Percentiles rank a stretch among this genome's conserved stretches.
These are phyloP conservation scores for Themeda triandra DNA, from an alignment of 176 grass and related monocot species.

Conservation along the genomic window DNA sequence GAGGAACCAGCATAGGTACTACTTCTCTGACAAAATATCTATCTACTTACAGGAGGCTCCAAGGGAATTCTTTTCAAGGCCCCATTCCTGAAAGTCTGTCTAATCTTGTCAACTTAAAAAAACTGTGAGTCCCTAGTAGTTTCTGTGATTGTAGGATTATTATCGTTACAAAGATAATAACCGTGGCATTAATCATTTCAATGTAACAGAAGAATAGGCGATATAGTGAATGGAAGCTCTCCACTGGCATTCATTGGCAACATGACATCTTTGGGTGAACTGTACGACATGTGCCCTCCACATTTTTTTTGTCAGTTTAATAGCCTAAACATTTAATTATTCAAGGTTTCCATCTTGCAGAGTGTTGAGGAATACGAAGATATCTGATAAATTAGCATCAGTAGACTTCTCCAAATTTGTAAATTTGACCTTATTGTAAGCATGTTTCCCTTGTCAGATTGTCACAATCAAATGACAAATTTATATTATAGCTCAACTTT, in stretches of 20 bases:
- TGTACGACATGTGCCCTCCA: slow-evolving; percentile 38
- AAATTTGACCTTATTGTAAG: slow-evolving; percentile 51
- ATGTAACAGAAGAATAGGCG: slow-evolving; percentile 61
- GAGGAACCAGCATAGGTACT: background rate
- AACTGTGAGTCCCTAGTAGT: slow-evolving; percentile 53
- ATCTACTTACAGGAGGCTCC: slow-evolving; percentile 61
- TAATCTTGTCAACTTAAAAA: slow-evolving; percentile 62
- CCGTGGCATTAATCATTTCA: background rate
- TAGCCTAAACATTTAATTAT: slow-evolving; percentile 3
- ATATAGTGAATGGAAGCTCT: slow-evolving; percentile 75
- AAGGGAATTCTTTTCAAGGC: slow-evolving; percentile 88
- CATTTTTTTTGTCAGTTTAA: background rate
- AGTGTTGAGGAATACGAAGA: slow-evolving; percentile 71
- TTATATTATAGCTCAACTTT: slow-evolving; percentile 4
- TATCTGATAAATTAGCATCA: slow-evolving; percentile 61
- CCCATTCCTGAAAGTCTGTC: slow-evolving; percentile 71
- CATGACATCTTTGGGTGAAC: slow-evolving; percentile 56
- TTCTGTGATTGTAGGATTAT: background rate
- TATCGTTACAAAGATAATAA: slow-evolving; percentile 5
- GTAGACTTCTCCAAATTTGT: slow-evolving; percentile 54
- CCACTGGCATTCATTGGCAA: slow-evolving; percentile 58
- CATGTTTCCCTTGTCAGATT: background rate
- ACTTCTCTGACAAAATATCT: slow-evolving; percentile 3
- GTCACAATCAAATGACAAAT: background rate
- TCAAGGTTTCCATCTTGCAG: slow-evolving; percentile 40